Evolutionary conservation across 257 asterid genomes (phyloP), one percentile per base, ranked within the genome.

Genomic region (Solanum piurae): DNA sequence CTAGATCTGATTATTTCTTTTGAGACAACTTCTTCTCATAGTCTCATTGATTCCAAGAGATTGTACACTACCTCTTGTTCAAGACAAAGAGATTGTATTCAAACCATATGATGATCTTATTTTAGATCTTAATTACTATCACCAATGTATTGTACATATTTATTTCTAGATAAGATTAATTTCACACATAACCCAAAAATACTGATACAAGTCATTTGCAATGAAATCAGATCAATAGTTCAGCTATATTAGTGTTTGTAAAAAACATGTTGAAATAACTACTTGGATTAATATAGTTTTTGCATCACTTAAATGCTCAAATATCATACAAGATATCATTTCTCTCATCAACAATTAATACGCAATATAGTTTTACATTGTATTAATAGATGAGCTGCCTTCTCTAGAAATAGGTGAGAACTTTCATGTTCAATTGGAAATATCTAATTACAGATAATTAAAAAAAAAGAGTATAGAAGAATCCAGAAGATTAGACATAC

Each of bases 401-500:
- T 49, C 23, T 18, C 27, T 29, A 29, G 62, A 46, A 46, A 80
- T 49, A 80, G 69, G 69, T 29, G 69, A 80, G 44, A 80, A 49
- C 18, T 5, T 31, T 80, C 14, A 77, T 77, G 3, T 77, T n/a
- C 66, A 80, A 80, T 23, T 75, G 18, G 68, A 80, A 80, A 46
- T 80, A 80, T 49, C 64, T 44, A 79, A 44, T 79, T 4, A 79
- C n/a, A 14, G n/a, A n/a, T n/a, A n/a, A n/a, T n/a, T n/a, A n/a
- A 25, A 27, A 40, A 29, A 18, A 12, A 31, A 49, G 69, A 82
- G 68, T 31, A 16, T 1, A 60, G 20, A 29, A 82, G 29, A 49
- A 82, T 49, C 40, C 69, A 49, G 69, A 49, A 46, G 42, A 18
- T 46, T 27, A 9, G 83, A 79, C 29, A 18, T 92, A 97, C 99